These are phyloP conservation scores for Biscogniauxia marginata DNA, from an alignment of 2,329 filamentous ascomycete genomes.

Conservation along the genomic window DNA sequence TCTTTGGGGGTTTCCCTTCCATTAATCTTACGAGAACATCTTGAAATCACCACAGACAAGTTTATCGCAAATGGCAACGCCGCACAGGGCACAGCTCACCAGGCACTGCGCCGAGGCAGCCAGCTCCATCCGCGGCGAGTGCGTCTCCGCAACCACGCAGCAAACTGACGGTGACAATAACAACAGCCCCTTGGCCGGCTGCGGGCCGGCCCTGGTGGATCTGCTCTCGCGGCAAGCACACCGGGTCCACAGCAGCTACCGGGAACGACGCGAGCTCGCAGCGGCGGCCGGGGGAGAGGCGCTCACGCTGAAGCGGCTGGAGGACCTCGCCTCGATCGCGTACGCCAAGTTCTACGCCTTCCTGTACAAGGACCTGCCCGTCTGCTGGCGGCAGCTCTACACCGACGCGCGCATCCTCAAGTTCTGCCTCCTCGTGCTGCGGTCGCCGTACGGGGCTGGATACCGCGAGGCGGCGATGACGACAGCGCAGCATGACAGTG, in stretches of 20 bases:
- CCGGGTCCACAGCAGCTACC: constrained; percentile 12
- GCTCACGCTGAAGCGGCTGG: constrained; percentile 43
- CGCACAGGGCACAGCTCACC: constrained; percentile 13
- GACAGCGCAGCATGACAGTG: constrained; percentile 14
- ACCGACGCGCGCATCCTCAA: constrained; percentile 68
- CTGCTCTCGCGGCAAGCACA: constrained; percentile 27
- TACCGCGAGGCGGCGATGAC: constrained; percentile 1
- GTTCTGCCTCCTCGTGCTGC: constrained; percentile 42
- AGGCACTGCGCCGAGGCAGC: constrained; percentile 22
- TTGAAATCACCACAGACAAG: neutral
- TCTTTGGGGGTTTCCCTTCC: no score
- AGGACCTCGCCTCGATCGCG: constrained; percentile 58
- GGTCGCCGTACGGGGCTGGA: constrained; percentile 10
- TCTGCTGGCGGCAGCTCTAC: constrained; percentile 69
- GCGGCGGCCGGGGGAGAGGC: constrained; percentile 1
- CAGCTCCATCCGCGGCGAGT: constrained; percentile 23
- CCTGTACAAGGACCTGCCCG: constrained; percentile 63
- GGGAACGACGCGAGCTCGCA: neutral
- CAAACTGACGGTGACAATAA: neutral
- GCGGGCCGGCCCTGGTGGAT: constrained; percentile 25
- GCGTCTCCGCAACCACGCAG: constrained; percentile 14
- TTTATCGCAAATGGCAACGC: constrained; percentile 1
- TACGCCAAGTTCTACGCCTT: constrained; percentile 69
- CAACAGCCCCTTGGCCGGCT: constrained; percentile 19
- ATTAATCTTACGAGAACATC: neutral